A percentile compares a stretch with the other conserved stretches of the same genome.
Evolutionary conservation across 1,284 basidiomycete genomes (phyloP).

Genomic region (Inonotus hispidus): DNA sequence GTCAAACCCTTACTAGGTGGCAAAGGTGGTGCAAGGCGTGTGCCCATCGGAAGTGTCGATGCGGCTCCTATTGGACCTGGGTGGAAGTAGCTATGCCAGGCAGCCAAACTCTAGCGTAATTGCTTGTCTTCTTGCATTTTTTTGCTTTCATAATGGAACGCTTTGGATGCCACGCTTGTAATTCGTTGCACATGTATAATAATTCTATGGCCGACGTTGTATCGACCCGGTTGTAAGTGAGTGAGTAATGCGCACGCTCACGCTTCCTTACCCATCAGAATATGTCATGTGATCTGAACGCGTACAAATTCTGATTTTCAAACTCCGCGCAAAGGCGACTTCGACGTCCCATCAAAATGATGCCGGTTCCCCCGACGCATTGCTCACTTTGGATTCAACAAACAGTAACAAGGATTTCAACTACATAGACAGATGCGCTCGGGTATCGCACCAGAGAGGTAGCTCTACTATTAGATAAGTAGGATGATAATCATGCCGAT

Average conservation of each 20-base stretch:
- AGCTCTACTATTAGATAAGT: not conserved
- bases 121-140: not conserved
- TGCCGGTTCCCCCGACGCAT: no score
- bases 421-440: not conserved
- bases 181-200: no score
- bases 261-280: no score
- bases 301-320: no score
- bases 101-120: not conserved
- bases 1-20: conserved; percentile 9
- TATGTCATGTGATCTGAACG: no score
- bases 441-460: not conserved
- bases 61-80: conserved; percentile 20
- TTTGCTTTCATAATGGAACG: not conserved
- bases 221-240: no score
- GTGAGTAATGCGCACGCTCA: no score
- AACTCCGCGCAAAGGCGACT: no score
- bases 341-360: no score
- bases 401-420: no score
- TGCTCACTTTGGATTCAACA: no score
- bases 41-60: conserved; percentile 23
- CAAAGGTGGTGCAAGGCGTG: conserved; percentile 22
- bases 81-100: conserved; percentile 10
- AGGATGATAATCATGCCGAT: not conserved
- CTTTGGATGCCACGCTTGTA: not conserved
- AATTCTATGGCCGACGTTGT: no score